A percentile compares a stretch with the other conserved stretches of the same genome.
phyloP scores from a whole-genome alignment of 805 yeast species.

The Kregervanrija fluxuum region DNA sequence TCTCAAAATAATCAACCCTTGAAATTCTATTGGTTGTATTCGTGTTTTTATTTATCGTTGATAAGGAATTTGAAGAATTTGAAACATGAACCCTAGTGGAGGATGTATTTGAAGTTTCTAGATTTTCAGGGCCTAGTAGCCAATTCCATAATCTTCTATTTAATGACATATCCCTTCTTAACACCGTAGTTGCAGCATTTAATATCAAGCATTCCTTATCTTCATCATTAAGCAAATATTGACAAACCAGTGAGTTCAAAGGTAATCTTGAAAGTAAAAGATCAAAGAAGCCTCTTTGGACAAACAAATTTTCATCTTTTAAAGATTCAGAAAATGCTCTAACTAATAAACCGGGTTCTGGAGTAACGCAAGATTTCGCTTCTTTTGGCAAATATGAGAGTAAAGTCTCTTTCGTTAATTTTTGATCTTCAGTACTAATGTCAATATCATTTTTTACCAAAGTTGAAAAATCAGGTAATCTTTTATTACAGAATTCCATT shows the following conservation, averaged over 20 bases:
- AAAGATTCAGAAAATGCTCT: slow-evolving; percentile 71
- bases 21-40: slow-evolving; percentile 12
- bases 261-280: slow-evolving; percentile 62
- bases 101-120: slow-evolving; percentile 4
- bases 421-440: slow-evolving; percentile 3
- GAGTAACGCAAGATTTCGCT: slow-evolving; percentile 56
- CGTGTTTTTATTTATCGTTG: too few relatives aligned
- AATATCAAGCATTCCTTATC: slow-evolving; percentile 56
- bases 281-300: slow-evolving; percentile 86
- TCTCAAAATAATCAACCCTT: slow-evolving; percentile 51
- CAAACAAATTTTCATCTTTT: slow-evolving; percentile 56
- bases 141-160: slow-evolving; percentile 92
- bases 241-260: slow-evolving; percentile 52
- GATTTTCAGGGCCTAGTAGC: slow-evolving; percentile 72
- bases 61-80: neutral
- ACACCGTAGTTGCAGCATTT: slow-evolving; percentile 59
- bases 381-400: slow-evolving; percentile 24
- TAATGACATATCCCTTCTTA: slow-evolving; percentile 86
- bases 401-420: slow-evolving; percentile 17
- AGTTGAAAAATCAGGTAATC: slow-evolving; percentile 51
- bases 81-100: slow-evolving; percentile 1
- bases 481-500: slow-evolving; percentile 60
- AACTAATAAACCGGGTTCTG: slow-evolving; percentile 73
- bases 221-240: slow-evolving; percentile 34
- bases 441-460: slow-evolving; percentile 6